These are phyloP conservation scores for Nicotiana undulata DNA, from an alignment of 257 asterid genomes.

Conservation along the genomic window DNA sequence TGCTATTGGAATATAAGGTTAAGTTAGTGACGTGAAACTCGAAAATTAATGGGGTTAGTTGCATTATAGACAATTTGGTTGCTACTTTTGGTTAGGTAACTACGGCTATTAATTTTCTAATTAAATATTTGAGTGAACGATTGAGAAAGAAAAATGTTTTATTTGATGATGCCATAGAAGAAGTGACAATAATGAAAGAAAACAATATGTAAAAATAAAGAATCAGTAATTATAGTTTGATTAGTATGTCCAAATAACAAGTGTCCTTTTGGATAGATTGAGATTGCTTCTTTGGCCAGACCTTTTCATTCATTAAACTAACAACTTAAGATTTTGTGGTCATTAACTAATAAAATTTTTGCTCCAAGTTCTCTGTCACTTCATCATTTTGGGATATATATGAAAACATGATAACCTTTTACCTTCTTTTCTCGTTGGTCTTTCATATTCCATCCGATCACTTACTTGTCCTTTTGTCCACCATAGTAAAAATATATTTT, in stretches of 20 bases:
- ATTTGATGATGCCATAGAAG: not conserved
- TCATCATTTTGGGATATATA: not conserved
- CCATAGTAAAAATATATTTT: no score
- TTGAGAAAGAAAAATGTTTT: not conserved
- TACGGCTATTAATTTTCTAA: not conserved
- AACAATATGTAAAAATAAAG: not conserved
- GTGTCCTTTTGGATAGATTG: not conserved
- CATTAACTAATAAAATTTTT: not conserved
- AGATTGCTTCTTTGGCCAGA: not conserved
- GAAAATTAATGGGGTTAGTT: not conserved
- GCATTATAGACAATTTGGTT: not conserved
- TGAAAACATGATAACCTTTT: not conserved
- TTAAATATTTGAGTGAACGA: not conserved
- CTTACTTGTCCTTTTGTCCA: no score
- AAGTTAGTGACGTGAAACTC: not conserved
- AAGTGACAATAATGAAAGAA: not conserved
- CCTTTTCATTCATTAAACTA: not conserved
- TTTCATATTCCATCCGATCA: no score
- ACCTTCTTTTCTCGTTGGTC: no score
- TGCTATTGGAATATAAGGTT: not conserved
- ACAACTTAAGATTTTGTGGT: not conserved
- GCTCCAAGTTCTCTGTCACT: not conserved
- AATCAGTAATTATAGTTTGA: not conserved
- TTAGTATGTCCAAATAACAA: not conserved
- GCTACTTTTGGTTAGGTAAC: not conserved